Base-by-base conservation (phyloP, 1,139 yeast genomes). In the Magnusiomyces starmeri region DNA sequence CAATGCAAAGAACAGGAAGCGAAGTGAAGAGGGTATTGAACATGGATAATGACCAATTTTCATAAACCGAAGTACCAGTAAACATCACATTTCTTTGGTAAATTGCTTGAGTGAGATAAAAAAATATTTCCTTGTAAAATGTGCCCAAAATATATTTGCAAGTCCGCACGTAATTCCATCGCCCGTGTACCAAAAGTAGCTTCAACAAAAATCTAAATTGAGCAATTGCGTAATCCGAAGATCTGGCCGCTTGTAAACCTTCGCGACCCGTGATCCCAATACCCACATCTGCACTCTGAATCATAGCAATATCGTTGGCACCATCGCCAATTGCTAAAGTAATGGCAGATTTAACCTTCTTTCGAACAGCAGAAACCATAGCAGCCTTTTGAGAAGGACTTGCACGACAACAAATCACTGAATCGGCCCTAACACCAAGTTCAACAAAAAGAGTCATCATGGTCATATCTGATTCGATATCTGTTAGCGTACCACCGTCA, bases 221-320 rank as follows among this genome's bases (percentile, higher is more conserved):
- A 0, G 96, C 98, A 66, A 92, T 86, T 1, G 98, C 85, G 65
- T 88, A 94, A 68, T 92, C 99, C 0, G 97, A 84, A 0, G 96
- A 78, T 60, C 98, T 75, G 0, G 98, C 96, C 0, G 98, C 98
- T 65, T 92, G 98, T 47, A 92, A 10, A 61, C 99, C 99, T 71
- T 94, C 98, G 87, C 88, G 86, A 61, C 99, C 99, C 64, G 94
- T 87, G 60, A 92, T 92, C 65, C 99, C 99, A 45, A 92, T 95
- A 56, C 99, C 99, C 49, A 92, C 96, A 68, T 92, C 96, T 0
- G 98, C 98, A 14, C 97, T 97, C 69, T 92, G 98, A 60, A 92
- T 92, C 99, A 92, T 92, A 44, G 96, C 86, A 29, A 92, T 98
- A 72, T 92, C 99, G 65, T 92, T 92, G 3, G 98, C 97, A 60